These are phyloP conservation scores for Violaceomyces palustris DNA, from an alignment of 1,284 basidiomycete species.

Conservation along the genomic window DNA sequence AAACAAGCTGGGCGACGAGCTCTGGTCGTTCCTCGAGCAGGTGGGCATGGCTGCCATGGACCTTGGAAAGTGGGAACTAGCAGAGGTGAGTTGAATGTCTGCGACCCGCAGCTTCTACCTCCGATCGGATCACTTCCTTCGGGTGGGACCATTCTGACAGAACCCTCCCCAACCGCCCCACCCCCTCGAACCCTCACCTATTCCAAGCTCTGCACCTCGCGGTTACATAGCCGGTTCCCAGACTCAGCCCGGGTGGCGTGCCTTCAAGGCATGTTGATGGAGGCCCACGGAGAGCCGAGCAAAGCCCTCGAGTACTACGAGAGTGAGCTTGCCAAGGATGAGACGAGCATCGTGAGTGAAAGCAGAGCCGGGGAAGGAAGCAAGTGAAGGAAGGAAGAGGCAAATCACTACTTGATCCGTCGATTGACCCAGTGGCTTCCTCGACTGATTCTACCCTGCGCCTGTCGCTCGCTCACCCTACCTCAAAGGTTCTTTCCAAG, in stretches of 20 bases:
- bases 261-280: constrained; percentile 79
- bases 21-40: constrained; percentile 82
- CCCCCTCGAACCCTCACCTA: neutral
- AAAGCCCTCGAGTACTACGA: constrained; percentile 67
- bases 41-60: constrained; percentile 81
- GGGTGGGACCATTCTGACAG: no score
- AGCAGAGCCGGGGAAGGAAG: no score
- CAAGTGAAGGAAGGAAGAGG: no score
- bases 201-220: constrained; percentile 63
- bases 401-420: no score
- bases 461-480: constrained; percentile 3
- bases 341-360: constrained; percentile 72
- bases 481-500: constrained; percentile 69
- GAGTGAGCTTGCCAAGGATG: constrained; percentile 64
- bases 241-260: constrained; percentile 75
- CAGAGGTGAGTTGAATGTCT: constrained; percentile 70
- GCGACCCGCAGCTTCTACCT: no score
- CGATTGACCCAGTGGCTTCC: neutral
- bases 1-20: constrained; percentile 56
- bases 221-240: constrained; percentile 69
- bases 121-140: no score
- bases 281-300: constrained; percentile 60
- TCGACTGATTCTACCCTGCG: neutral
- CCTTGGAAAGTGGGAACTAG: constrained; percentile 69
- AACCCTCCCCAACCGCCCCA: no score